Conservation (phyloP, 345 rosid genomes). For the Populus davidiana region DNA sequence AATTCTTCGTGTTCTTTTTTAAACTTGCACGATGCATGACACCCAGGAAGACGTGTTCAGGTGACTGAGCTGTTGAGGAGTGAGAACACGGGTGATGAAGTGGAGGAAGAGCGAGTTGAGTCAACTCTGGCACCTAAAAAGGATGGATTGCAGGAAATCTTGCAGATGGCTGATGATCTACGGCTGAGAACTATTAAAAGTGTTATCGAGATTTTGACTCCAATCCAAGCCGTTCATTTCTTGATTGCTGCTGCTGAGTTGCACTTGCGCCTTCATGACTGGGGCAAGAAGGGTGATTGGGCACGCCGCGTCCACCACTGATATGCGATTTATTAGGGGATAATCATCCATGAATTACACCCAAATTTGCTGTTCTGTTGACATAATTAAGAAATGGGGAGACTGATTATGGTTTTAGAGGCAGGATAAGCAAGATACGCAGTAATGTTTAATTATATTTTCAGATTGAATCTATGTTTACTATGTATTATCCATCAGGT, state of each 20-base stretch:
- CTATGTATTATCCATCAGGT: no score
- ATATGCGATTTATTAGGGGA: no score
- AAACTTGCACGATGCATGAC: no score
- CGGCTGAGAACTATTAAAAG: constrained; percentile 38
- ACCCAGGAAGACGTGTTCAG: background rate
- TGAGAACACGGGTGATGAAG: background rate
- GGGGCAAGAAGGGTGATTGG: constrained; percentile 31
- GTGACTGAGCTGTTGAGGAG: constrained; percentile 22
- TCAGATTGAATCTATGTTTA: no score
- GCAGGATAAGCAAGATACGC: no score
- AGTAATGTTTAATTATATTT: no score
- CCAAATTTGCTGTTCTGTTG: no score
- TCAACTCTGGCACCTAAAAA: constrained; percentile 26
- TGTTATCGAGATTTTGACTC: constrained; percentile 24
- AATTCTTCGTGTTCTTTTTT: no score
- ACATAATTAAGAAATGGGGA: no score
- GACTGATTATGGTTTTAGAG: no score
- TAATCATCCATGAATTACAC: no score
- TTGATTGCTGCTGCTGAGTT: constrained; percentile 49
- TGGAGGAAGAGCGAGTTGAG: constrained; percentile 20
- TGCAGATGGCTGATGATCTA: constrained; percentile 41
- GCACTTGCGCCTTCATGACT: constrained; percentile 43
- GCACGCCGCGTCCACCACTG: background rate
- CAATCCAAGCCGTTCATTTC: constrained; percentile 45
- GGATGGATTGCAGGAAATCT: constrained; percentile 20